Base-by-base conservation (phyloP, 2,329 filamentous ascomycete species). In the Blastomyces emzantsi region DNA sequence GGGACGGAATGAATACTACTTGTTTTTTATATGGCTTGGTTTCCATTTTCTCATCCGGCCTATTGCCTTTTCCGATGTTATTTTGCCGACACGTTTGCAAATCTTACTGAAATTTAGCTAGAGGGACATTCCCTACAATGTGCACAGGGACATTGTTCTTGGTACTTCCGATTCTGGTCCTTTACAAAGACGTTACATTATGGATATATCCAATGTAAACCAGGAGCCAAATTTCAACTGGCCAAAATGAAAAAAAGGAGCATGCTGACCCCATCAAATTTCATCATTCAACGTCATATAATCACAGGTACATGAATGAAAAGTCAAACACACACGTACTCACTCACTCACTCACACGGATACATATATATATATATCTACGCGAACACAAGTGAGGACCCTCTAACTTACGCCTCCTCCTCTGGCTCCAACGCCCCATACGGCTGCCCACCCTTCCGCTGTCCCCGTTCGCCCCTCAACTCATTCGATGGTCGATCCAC, bases 401-500 rank as follows among this genome's bases (percentile, higher is more conserved):
- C 30, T 8, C 51, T 25, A 52, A 5, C 4, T 66, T 41, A 66
- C 17, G 61, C 65, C 28, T 65, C 62, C 64, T 69, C 58, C 33
- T 70, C 67, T 15, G 64, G 58, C 8, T 49, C 51, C 49, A 70
- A 55, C 19, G 49, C 63, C 11, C 30, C 65, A 62, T 69, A 70
- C 28, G 66, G 68, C 62, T 69, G 66, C 28, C 51, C 55, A n/a
- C n/a, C 59, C 58, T 62, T 64, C 62, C 43, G 62, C 8, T 62
- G 39, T 2, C 60, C 56, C 25, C 43, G 36, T 6, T 13, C 49
- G 19, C 62, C 47, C 55, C 55, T 6, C 57, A 62, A n/a, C 25
- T 61, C 41, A 59, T 62, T 43, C 71, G 68, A 7, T 71, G 63
- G 22, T 65, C 70, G 55, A 67, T 66, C 28, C 36, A 60, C 45